Evolutionary conservation across 2,329 filamentous ascomycete species (phyloP).

Genomic region (Cladosporium velox): DNA sequence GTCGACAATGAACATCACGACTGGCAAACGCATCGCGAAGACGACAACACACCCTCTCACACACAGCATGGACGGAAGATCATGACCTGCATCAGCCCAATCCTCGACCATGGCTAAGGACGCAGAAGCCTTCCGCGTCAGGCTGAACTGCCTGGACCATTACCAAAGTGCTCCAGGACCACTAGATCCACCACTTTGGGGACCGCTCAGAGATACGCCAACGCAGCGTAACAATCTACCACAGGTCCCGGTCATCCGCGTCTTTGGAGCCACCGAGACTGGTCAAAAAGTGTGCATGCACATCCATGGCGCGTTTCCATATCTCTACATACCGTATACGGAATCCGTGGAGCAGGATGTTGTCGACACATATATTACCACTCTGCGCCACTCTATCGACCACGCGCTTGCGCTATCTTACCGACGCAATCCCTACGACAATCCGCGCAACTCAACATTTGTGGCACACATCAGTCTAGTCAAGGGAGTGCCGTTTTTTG

Average conservation of each 20-base stretch:
- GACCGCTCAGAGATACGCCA: slow-evolving; percentile 57
- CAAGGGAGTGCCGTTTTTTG: slow-evolving; percentile 94
- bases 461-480: slow-evolving; percentile 89
- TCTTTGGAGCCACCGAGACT: slow-evolving; percentile 91
- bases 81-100: slow-evolving; percentile 29
- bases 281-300: slow-evolving; percentile 96
- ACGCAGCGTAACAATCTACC: slow-evolving; percentile 62
- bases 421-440: slow-evolving; percentile 70
- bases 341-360: slow-evolving; percentile 29
- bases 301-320: slow-evolving; percentile 92
- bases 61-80: slow-evolving; percentile 19
- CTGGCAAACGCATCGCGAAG: neutral
- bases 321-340: slow-evolving; percentile 69
- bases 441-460: slow-evolving; percentile 63
- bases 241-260: slow-evolving; percentile 80
- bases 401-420: slow-evolving; percentile 86
- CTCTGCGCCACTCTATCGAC: slow-evolving; percentile 83
- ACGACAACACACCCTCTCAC: neutral
- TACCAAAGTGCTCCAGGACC: slow-evolving; percentile 79
- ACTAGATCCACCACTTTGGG: slow-evolving; percentile 73
- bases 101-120: slow-evolving; percentile 35
- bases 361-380: slow-evolving; percentile 76
- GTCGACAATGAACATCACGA: neutral
- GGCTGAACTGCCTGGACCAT: slow-evolving; percentile 93
- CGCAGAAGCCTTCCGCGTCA: slow-evolving; percentile 68